Base-by-base conservation (phyloP, 2,329 filamentous ascomycete genomes). In the Westerdykella aurantiaca region DNA sequence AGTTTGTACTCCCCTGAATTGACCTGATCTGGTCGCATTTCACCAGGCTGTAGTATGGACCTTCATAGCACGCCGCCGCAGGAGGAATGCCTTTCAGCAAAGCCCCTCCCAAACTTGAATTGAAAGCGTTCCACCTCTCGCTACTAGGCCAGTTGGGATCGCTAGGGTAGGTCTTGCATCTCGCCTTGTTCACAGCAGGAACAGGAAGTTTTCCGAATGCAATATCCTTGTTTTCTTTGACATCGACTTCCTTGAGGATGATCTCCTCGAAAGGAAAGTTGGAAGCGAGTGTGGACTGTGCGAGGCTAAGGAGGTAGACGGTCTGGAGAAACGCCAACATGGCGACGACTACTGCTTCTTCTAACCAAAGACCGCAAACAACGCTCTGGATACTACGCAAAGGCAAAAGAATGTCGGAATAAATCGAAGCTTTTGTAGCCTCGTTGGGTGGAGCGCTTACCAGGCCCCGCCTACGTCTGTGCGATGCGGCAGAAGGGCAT, bases 61-160 rank as follows among this genome's bases (percentile, higher is more conserved):
- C 58, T 7, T 47, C 39, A 31, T 63, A 63, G 41, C 57, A 63
- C 37, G 56, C 45, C 37, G 57, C 56, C n/a, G 55, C 56, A 18
- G 57, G 56, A 14, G 58, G 59, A 11, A 59, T 41, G 14, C 49
- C 53, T 34, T 43, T 53, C n/a, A 61, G 39, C 23, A 63, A 43
- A 7, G 49, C 49, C 16, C 58, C 58, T 2, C 43, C 50, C 6
- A 63, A 44, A 31, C 44, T 59, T 12, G 40, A 22, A 29, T 61
- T 59, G 46, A 61, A 52, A 1, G 47, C 45, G 42, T 35, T 41
- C 57, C 59, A 63, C 37, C 48, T 46, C 31, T 44, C 41, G 9
- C 12, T 9, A n/a, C 49, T 57, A 4, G 58, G 59, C 59, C 59
- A 63, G 11, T 52, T 31, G 9, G 43, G 46, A 29, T 60, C 56